Evolutionary conservation across 352 stramenopile species (phyloP).

Genomic region (Globisporangium acanthophoron): DNA sequence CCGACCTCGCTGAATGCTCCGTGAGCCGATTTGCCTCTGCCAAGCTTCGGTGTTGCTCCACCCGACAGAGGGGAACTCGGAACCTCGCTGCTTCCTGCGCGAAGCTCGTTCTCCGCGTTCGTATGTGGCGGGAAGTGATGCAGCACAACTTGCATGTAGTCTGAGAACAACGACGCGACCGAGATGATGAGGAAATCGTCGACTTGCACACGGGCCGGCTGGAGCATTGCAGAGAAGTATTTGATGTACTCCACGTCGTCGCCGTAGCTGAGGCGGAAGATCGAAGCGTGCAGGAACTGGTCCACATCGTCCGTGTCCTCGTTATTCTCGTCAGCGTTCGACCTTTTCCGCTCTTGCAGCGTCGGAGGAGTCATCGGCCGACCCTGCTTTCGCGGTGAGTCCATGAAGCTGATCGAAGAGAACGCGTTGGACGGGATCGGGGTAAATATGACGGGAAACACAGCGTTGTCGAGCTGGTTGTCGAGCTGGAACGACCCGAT

Average conservation of each 20-base stretch:
- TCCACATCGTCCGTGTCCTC: slow-evolving; percentile 14
- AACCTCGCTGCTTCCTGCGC: too few species aligned
- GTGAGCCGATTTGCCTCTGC: background rate
- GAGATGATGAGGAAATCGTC: slow-evolving; percentile 62
- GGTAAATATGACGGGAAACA: slow-evolving; percentile 83
- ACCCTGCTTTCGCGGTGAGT: slow-evolving; percentile 12
- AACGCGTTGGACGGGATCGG: slow-evolving; percentile 42
- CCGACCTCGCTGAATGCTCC: background rate
- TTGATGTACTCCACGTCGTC: slow-evolving; percentile 87
- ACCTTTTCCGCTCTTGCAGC: slow-evolving; percentile 10
- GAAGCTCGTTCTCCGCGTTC: background rate
- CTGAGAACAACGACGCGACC: slow-evolving; percentile 27
- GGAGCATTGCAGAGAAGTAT: slow-evolving; percentile 81
- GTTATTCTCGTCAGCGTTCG: slow-evolving; percentile 9
- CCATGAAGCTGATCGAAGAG: slow-evolving; percentile 12
- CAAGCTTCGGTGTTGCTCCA: background rate
- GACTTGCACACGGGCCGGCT: slow-evolving; percentile 53
- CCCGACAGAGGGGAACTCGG: background rate
- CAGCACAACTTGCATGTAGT: slow-evolving; percentile 41
- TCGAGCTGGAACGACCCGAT: slow-evolving; percentile 80
- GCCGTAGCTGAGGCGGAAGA: slow-evolving; percentile 73
- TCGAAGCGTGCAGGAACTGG: slow-evolving; percentile 74
- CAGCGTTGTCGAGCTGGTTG: slow-evolving; percentile 65
- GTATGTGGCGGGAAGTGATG: slow-evolving; percentile 22
- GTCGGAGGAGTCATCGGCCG: slow-evolving; percentile 11